Percentiles rank a stretch among this genome's conserved stretches.
phyloP scores from a whole-genome alignment of 164 flowering plant species.

The Vitis cinerea region DNA sequence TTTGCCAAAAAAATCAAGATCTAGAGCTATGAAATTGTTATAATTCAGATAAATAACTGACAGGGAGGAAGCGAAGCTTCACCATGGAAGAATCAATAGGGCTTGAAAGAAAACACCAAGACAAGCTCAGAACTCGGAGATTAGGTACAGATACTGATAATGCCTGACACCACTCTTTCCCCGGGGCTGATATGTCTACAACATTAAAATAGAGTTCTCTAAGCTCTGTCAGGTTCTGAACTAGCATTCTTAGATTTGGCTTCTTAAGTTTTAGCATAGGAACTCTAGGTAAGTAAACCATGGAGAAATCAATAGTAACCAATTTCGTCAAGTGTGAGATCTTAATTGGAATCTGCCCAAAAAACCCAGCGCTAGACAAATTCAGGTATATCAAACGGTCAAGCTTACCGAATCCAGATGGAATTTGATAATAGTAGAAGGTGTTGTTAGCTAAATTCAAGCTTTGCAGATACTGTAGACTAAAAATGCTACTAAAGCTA shows the following conservation, averaged over 20 bases:
- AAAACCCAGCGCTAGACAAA: slow-evolving; percentile 23
- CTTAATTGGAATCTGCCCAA: slow-evolving; percentile 21
- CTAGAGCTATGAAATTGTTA: slow-evolving; percentile 16
- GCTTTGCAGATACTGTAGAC: slow-evolving; percentile 15
- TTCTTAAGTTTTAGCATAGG: slow-evolving; percentile 12
- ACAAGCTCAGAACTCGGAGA: slow-evolving; percentile 25
- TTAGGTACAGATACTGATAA: slow-evolving; percentile 24
- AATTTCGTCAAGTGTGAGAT: slow-evolving; percentile 17
- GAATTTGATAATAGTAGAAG: slow-evolving; percentile 6
- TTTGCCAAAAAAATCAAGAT: slow-evolving; percentile 20
- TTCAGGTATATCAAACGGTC: slow-evolving; percentile 10
- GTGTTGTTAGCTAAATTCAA: slow-evolving; percentile 17
- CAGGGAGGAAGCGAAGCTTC: slow-evolving; percentile 12
- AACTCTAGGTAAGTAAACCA: background rate
- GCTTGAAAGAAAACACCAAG: slow-evolving; percentile 21
- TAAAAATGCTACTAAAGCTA: slow-evolving; percentile 15
- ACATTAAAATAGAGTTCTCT: slow-evolving; percentile 23
- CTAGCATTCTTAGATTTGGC: slow-evolving; percentile 19
- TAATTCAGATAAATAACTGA: slow-evolving; percentile 12
- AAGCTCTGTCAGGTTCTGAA: slow-evolving; percentile 11
- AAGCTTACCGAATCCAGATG: slow-evolving; percentile 14
- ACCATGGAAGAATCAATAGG: slow-evolving; percentile 25
- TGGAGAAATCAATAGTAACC: slow-evolving; percentile 30
- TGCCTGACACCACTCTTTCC: slow-evolving; percentile 18
- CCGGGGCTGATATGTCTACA: slow-evolving; percentile 1